Base-by-base conservation (phyloP, 306 rosid genomes). In the Senna tora region DNA sequence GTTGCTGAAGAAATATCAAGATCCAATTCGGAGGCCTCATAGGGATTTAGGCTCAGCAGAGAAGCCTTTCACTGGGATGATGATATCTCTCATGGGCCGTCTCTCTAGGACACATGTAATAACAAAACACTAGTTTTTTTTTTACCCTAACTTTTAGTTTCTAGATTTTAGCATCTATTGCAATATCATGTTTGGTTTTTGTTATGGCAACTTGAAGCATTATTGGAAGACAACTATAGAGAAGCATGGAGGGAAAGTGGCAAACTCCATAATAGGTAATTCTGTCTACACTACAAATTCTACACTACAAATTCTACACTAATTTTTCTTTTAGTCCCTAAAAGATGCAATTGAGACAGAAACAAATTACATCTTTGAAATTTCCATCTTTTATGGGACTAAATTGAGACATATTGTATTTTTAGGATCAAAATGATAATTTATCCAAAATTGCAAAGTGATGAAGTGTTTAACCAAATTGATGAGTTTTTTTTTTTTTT, bases 71-170 rank as follows among this genome's bases (percentile, higher is more conserved):
- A 79, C 80, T 6, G 96, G 92, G 71, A 87, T 89, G 92, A 79
- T 69, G 76, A 83, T 94, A 17, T 86, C 95, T n/a, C 72, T 94
- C 6, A 91, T 86, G 82, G 97, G 97, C 11, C 96, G 92, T 74
- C 96, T 89, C 53, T 67, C 81, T 25, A 45, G 86, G 61, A 89
- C 97, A 65, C 96, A 89, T 72, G 95, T 89, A 43, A 14, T 64
- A 9, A 25, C 30, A 25, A 25, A 25, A 25, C 30, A 25, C 30
- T 25, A 25, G 30, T 25, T 1, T 25, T 36, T 25, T 1, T 25
- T 36, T 9, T 41, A 55, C 16, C 71, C 39, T 58, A 38, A 38
- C 51, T 45, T 9, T 67, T 69, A n/a, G n/a, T 12, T 25, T 4
- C 30, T 13, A 28, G 19, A 25, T 56, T 50, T 55, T 20, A 49